These are phyloP conservation scores for Tricharina praecox DNA, from an alignment of 495 filamentous ascomycete genomes.

Conservation along the genomic window DNA sequence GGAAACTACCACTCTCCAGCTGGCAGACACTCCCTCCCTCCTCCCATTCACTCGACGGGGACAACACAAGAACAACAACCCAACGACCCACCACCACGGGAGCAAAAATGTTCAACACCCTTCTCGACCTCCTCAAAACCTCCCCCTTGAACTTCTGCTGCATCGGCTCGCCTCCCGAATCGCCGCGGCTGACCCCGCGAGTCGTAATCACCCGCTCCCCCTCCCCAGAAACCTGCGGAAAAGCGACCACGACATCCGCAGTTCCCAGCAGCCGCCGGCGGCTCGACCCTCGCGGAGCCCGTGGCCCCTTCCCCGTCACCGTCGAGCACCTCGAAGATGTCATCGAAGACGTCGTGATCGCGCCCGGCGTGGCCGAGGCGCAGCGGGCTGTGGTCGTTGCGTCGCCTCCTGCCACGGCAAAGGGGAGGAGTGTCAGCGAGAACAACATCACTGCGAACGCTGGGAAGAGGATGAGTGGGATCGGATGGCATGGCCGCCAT, in stretches of 20 bases:
- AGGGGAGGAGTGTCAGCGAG: not conserved
- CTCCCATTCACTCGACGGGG: too few species aligned
- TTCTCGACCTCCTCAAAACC: not conserved
- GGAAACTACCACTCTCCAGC: too few species aligned
- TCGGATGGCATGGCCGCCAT: too few species aligned
- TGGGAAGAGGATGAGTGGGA: too few species aligned
- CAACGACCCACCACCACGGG: not conserved
- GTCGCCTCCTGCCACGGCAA: not conserved
- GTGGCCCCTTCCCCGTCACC: not conserved
- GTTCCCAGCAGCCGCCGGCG: too few species aligned
- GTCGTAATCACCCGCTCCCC: not conserved
- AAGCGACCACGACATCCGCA: too few species aligned
- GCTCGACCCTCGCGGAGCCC: too few species aligned
- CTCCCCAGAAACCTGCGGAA: too few species aligned
- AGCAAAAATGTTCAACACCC: not conserved
- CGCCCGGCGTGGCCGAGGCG: not conserved
- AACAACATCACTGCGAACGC: not conserved
- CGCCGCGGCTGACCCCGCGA: not conserved
- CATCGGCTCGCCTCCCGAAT: not conserved
- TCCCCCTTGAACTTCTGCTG: constrained; percentile 1
- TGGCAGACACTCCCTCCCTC: too few species aligned
- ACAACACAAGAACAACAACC: too few species aligned
- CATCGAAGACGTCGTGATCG: not conserved
- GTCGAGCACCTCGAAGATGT: not conserved
- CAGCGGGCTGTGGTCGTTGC: not conserved